These are phyloP conservation scores for Podospora tetraspora DNA, from an alignment of 495 filamentous ascomycete species.

Conservation along the genomic window DNA sequence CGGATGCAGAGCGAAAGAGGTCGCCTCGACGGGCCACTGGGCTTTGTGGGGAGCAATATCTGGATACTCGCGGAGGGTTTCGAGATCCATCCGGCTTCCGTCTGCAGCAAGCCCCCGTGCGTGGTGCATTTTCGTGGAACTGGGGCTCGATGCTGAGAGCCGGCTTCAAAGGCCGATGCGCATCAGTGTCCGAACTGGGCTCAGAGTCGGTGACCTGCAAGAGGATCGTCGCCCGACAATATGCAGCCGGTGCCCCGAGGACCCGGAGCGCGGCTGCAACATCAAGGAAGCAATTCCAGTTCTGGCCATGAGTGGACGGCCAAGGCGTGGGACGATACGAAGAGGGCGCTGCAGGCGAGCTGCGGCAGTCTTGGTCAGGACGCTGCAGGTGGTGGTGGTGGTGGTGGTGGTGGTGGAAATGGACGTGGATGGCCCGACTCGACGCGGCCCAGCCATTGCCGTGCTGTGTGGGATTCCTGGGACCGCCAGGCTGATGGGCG, in stretches of 20 bases:
- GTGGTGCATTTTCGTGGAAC: constrained; percentile 1
- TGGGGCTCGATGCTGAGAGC: not conserved
- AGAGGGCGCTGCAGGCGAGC: constrained; percentile 7
- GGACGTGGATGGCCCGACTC: constrained; percentile 14
- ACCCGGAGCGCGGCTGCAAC: not conserved
- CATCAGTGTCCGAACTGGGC: not conserved
- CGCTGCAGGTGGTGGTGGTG: constrained; percentile 12
- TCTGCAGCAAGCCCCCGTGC: constrained; percentile 8
- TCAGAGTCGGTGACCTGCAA: not conserved
- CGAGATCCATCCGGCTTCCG: constrained; percentile 6
- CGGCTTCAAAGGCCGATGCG: not conserved
- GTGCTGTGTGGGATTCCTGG: constrained; percentile 17
- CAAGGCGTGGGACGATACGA: constrained; percentile 1
- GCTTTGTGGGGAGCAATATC: constrained; percentile 12
- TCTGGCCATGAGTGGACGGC: not conserved
- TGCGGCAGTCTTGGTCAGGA: constrained; percentile 11
- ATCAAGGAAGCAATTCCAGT: not conserved
- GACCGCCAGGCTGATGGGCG: constrained; percentile 12
- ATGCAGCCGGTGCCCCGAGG: constrained; percentile 2
- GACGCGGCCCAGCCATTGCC: constrained; percentile 15
- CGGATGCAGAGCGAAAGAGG: not conserved
- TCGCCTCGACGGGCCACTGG: constrained; percentile 3
- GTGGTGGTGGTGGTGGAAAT: constrained; percentile 11
- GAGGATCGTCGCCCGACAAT: not conserved
- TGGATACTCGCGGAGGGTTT: constrained; percentile 2